Conservation (phyloP, 1,139 yeast genomes). For the Lodderomyces margitis region DNA sequence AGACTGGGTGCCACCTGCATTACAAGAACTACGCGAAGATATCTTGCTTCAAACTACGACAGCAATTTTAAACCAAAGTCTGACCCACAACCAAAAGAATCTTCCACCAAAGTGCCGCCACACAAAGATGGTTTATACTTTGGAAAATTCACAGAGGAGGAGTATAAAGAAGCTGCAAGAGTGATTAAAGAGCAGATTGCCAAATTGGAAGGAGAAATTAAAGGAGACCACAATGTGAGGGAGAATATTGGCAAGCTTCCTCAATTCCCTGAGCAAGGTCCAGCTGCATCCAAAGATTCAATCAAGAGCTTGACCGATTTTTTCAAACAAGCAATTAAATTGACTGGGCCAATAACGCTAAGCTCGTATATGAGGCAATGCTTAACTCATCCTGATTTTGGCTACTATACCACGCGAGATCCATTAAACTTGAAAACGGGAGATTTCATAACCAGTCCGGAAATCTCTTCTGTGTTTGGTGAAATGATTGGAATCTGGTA, state of each 20-base stretch:
- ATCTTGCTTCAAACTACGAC: background rate
- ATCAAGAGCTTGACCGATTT: conserved; percentile 37
- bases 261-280: conserved; percentile 30
- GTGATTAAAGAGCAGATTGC: conserved; percentile 34
- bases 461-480: conserved; percentile 84
- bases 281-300: conserved; percentile 13
- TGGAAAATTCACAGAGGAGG: conserved; percentile 41
- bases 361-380: conserved; percentile 83
- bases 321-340: conserved; percentile 54
- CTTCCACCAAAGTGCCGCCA: conserved; percentile 6
- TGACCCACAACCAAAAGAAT: background rate
- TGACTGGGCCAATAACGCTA: conserved; percentile 75
- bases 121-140: conserved; percentile 18
- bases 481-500: conserved; percentile 82
- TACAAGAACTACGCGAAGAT: background rate
- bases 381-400: conserved; percentile 72
- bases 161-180: conserved; percentile 40
- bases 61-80: background rate
- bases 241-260: conserved; percentile 36
- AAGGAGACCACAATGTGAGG: conserved; percentile 39
- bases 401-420: conserved; percentile 76
- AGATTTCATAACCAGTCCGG: conserved; percentile 85
- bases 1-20: background rate
- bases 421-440: conserved; percentile 65
- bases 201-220: conserved; percentile 35